A percentile compares a stretch with the other conserved stretches of the same genome.
Evolutionary conservation across 768 basidiomycete species (phyloP).

Genomic region (Collybia sordida): DNA sequence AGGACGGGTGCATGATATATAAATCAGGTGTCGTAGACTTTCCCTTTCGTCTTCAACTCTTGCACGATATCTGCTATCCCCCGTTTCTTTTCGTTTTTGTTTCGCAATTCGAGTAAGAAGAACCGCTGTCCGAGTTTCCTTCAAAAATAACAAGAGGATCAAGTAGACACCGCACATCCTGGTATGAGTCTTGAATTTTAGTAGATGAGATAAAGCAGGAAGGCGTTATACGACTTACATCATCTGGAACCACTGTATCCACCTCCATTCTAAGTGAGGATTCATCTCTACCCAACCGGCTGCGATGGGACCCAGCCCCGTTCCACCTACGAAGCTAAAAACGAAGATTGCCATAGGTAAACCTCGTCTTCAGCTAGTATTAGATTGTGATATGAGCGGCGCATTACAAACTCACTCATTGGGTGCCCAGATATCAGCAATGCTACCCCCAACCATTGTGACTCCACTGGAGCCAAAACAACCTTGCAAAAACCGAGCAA

Average conservation of each 20-base stretch:
- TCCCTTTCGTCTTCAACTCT: conserved; percentile 63
- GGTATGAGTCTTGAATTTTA: conserved; percentile 30
- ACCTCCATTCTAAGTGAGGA: conserved; percentile 62
- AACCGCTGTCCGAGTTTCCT: conserved; percentile 78
- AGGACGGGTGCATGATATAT: conserved; percentile 68
- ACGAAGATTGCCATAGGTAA: conserved; percentile 78
- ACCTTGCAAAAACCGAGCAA: conserved; percentile 65
- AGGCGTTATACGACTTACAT: conserved; percentile 41
- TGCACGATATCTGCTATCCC: conserved; percentile 60
- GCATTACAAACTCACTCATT: conserved; percentile 44
- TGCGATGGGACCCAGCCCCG: conserved; percentile 60
- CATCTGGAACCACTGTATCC: conserved; percentile 82
- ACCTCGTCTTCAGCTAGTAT: conserved; percentile 51
- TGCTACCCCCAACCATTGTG: conserved; percentile 72
- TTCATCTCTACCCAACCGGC: conserved; percentile 72
- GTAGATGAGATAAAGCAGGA: background rate
- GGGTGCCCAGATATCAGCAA: conserved; percentile 67
- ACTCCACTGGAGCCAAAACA: conserved; percentile 68
- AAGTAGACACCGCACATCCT: conserved; percentile 56
- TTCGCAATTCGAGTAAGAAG: conserved; percentile 68
- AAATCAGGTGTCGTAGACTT: conserved; percentile 56
- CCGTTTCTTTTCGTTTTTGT: conserved; percentile 61
- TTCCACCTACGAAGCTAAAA: conserved; percentile 55
- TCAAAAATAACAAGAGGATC: conserved; percentile 47
- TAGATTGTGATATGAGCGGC: background rate